A percentile compares a stretch with the other conserved stretches of the same genome.
Evolutionary conservation across 2,329 filamentous ascomycete species (phyloP).

Genomic region (Pleomassaria siparia): DNA sequence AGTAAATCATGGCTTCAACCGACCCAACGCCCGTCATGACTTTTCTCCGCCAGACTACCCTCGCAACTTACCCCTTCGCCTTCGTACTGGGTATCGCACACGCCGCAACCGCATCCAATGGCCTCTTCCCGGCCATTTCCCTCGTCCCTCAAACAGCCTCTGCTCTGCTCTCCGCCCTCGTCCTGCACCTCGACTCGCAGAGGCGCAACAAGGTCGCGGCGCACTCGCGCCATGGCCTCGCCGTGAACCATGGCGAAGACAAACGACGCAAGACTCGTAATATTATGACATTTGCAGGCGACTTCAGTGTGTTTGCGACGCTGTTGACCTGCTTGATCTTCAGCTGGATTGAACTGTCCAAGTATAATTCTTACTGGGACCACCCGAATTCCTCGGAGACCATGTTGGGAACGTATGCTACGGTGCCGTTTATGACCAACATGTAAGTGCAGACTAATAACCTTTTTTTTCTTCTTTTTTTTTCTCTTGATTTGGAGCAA

Average conservation of each 20-base stretch:
- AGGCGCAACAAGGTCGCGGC: neutral
- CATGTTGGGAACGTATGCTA: neutral
- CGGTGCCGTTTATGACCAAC: constrained; percentile 1
- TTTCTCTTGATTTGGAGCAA: neutral
- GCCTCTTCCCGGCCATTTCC: neutral
- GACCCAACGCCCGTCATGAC: neutral
- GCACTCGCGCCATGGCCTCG: neutral
- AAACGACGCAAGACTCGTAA: neutral
- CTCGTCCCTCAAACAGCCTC: neutral
- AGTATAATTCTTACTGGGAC: neutral
- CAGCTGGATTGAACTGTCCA: neutral
- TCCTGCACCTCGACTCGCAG: neutral
- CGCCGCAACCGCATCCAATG: neutral
- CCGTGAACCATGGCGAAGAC: neutral
- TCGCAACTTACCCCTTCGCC: neutral
- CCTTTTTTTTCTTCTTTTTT: neutral
- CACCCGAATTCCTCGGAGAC: neutral
- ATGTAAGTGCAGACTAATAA: neutral
- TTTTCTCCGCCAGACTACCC: neutral
- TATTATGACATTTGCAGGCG: neutral
- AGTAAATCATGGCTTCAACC: too few relatives aligned
- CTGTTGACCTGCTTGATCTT: neutral
- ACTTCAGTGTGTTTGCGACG: neutral
- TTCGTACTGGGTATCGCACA: neutral
- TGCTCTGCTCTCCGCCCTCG: neutral